Conservation (phyloP, 306 rosid species). For the Arachis stenosperma region DNA sequence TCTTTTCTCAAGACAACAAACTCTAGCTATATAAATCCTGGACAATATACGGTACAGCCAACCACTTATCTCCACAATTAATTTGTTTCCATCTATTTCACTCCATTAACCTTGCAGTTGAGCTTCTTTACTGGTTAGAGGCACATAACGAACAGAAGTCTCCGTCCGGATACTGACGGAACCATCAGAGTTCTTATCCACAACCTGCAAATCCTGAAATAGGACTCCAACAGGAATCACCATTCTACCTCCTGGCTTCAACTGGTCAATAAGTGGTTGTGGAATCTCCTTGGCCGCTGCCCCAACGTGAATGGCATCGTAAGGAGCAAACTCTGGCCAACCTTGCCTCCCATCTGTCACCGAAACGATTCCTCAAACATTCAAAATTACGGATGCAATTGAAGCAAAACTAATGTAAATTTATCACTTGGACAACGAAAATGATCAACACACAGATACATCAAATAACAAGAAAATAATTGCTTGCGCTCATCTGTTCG, state of each 20-base stretch:
- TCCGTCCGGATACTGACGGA: conserved; percentile 61
- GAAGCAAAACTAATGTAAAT: conserved; percentile 4
- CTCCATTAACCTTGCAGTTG: conserved; percentile 62
- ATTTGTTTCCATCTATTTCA: conserved; percentile 1
- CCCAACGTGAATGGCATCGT: conserved; percentile 95
- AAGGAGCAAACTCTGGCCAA: conserved; percentile 84
- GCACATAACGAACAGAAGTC: conserved; percentile 86
- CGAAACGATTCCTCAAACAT: conserved; percentile 10
- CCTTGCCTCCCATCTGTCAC: conserved; percentile 88
- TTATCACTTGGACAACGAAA: conserved; percentile 7
- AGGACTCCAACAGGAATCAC: conserved; percentile 91
- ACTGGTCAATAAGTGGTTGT: conserved; percentile 74
- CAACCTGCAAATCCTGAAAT: conserved; percentile 83
- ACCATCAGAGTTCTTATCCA: conserved; percentile 83
- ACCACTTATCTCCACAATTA: not conserved
- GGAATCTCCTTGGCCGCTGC: conserved; percentile 96
- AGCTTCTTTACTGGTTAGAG: conserved; percentile 86
- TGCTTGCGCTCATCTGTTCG: conserved; percentile 22
- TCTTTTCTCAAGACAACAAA: not conserved
- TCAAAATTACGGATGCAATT: conserved; percentile 17
- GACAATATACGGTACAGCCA: conserved; percentile 18
- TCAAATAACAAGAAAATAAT: not conserved
- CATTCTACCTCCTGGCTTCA: conserved; percentile 96
- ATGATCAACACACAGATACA: conserved; percentile 19
- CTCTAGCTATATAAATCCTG: conserved; percentile 38